Conservation (phyloP, 2,329 filamentous ascomycete species). For the Fusarium sp. region DNA sequence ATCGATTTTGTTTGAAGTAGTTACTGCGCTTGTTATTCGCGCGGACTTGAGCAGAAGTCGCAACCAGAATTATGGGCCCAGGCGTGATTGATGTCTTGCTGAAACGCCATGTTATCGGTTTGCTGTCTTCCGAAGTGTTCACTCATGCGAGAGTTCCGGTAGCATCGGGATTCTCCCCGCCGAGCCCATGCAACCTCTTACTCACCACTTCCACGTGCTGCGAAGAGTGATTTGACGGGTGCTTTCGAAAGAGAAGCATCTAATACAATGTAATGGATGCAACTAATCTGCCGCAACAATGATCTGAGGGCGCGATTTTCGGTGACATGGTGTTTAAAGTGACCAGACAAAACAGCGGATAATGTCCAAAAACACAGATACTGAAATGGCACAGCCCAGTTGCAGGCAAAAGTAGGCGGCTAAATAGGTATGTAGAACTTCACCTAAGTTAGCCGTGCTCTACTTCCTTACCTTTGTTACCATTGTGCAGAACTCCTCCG, state of each 20-base stretch:
- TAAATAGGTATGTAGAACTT: slow-evolving; percentile 19
- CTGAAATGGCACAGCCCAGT: not conserved
- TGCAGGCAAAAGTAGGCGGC: slow-evolving; percentile 23
- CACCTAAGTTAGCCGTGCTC: not conserved
- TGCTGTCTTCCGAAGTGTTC: not conserved
- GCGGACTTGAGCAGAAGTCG: slow-evolving; percentile 20
- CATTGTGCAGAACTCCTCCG: slow-evolving; percentile 15
- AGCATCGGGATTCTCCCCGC: slow-evolving; percentile 33
- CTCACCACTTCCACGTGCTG: slow-evolving; percentile 27
- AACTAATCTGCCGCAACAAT: not conserved
- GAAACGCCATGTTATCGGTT: not conserved
- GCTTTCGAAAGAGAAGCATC: not conserved
- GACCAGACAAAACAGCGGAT: slow-evolving; percentile 9
- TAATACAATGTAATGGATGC: not conserved
- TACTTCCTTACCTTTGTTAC: not conserved
- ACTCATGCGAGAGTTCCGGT: slow-evolving; percentile 5
- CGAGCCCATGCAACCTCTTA: slow-evolving; percentile 1
- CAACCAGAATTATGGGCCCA: slow-evolving; percentile 26
- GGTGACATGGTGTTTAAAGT: slow-evolving; percentile 9
- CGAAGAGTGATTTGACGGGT: not conserved
- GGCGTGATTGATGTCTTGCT: not conserved
- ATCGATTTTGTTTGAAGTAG: slow-evolving; percentile 4
- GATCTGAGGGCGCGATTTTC: slow-evolving; percentile 10
- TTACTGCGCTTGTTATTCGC: slow-evolving; percentile 20
- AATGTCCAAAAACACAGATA: slow-evolving; percentile 2